These are phyloP conservation scores for Helianthus tuberosus DNA, from an alignment of 129 eudicot species.

Conservation along the genomic window DNA sequence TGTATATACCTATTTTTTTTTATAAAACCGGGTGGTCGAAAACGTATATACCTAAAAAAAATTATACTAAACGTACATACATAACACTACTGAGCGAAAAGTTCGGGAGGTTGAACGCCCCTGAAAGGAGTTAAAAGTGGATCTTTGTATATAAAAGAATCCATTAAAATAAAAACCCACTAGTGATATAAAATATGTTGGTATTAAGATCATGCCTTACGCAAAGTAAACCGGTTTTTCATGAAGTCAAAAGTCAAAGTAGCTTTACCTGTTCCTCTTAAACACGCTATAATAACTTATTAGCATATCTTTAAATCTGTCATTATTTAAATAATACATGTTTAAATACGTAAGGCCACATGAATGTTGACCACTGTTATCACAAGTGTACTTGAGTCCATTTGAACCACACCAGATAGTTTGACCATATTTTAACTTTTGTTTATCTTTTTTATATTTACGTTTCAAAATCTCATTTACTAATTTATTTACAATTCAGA, in stretches of 20 bases:
- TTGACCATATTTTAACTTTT: no score
- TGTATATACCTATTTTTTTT: no score
- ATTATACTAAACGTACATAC: no score
- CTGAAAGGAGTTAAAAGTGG: slow-evolving; percentile 23
- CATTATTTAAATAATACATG: neutral
- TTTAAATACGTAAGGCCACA: slow-evolving; percentile 3
- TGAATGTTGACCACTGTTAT: neutral
- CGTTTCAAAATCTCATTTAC: no score
- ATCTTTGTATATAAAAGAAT: slow-evolving; percentile 10
- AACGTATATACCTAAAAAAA: no score
- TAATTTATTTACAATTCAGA: no score
- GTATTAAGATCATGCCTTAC: slow-evolving; percentile 47
- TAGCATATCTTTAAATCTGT: neutral
- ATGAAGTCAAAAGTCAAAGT: slow-evolving; percentile 30
- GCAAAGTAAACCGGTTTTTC: slow-evolving; percentile 30
- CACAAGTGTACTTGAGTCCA: no score
- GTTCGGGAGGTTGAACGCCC: no score
- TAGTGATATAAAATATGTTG: slow-evolving; percentile 23
- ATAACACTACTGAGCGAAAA: no score
- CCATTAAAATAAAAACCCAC: slow-evolving; percentile 24
- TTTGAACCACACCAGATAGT: no score
- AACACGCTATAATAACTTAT: slow-evolving; percentile 13
- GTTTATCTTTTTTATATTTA: no score
- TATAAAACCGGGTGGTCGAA: no score
- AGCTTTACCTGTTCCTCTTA: slow-evolving; percentile 26